Percentiles rank a stretch among this genome's conserved stretches.
phyloP scores from a whole-genome alignment of 306 rosid species.

The Malus orientalis region DNA sequence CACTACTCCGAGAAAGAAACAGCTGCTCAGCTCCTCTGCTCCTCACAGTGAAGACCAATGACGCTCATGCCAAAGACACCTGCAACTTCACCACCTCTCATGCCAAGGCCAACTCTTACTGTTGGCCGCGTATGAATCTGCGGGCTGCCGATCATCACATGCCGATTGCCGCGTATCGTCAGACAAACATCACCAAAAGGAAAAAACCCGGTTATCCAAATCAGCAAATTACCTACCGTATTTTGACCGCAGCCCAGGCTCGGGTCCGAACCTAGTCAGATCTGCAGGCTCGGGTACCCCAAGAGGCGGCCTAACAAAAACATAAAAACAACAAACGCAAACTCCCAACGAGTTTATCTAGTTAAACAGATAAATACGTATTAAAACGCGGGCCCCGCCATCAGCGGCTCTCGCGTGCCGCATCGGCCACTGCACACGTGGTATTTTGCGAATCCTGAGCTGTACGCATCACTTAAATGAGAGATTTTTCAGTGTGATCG shows the following conservation, averaged over 20 bases:
- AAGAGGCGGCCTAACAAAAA: neutral
- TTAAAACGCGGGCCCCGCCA: slow-evolving; percentile 39
- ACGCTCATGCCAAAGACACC: too few species aligned
- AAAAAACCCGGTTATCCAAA: neutral
- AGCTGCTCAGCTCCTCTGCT: too few species aligned
- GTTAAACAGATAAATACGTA: neutral
- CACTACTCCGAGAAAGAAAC: too few species aligned
- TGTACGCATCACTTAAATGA: slow-evolving; percentile 19
- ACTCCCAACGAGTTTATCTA: slow-evolving; percentile 1
- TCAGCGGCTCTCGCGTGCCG: slow-evolving; percentile 82
- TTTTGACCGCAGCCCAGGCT: neutral
- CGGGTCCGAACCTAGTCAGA: slow-evolving; percentile 20
- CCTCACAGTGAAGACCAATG: too few species aligned
- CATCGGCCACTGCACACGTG: slow-evolving; percentile 68
- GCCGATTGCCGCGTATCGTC: slow-evolving; percentile 19
- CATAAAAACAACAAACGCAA: neutral
- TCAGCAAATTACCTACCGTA: neutral
- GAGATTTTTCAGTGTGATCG: fast-evolving
- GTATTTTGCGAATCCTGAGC: slow-evolving; percentile 24
- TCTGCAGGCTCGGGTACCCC: neutral
- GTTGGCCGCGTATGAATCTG: slow-evolving; percentile 29
- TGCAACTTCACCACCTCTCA: too few species aligned
- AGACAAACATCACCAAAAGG: neutral
- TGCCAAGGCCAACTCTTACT: slow-evolving; percentile 4
- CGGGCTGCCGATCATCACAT: neutral